Conservation (phyloP, 2,329 filamentous ascomycete species). For the Ophiocordyceps unilateralis region DNA sequence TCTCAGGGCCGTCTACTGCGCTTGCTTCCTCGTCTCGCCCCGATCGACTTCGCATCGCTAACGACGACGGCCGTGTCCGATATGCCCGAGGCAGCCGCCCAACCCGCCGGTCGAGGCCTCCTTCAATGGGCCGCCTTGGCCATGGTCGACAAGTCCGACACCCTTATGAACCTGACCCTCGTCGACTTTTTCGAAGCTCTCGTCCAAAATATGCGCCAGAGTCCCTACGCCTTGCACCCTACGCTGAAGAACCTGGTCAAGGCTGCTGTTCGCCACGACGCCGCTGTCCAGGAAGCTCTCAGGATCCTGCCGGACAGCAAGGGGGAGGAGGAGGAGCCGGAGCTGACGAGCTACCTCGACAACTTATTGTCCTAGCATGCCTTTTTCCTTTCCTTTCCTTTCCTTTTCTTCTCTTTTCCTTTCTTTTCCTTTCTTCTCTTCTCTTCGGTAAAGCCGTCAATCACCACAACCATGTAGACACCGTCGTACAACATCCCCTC, state of each 20-base stretch:
- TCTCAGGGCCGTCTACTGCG: constrained; percentile 36
- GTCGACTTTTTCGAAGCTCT: constrained; percentile 37
- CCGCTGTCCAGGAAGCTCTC: constrained; percentile 20
- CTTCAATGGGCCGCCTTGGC: constrained; percentile 32
- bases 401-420: too few species aligned
- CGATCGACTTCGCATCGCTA: constrained; percentile 29
- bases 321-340: constrained; percentile 32
- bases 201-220: constrained; percentile 27
- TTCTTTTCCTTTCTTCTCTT: too few species aligned
- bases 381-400: too few species aligned
- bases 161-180: constrained; percentile 31
- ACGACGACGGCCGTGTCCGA: too few species aligned
- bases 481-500: too few species aligned
- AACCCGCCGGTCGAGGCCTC: constrained; percentile 20
- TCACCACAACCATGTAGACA: too few species aligned
- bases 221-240: constrained; percentile 16
- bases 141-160: constrained; percentile 32
- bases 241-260: constrained; percentile 21
- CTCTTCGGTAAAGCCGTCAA: too few species aligned
- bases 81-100: too few species aligned
- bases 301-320: constrained; percentile 27
- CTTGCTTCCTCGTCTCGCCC: constrained; percentile 30
- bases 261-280: constrained; percentile 22
- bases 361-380: constrained; percentile 20
- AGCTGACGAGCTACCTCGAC: constrained; percentile 25